phyloP scores from a whole-genome alignment of 495 filamentous ascomycete genomes.

The Talaromyces thailandensis region DNA sequence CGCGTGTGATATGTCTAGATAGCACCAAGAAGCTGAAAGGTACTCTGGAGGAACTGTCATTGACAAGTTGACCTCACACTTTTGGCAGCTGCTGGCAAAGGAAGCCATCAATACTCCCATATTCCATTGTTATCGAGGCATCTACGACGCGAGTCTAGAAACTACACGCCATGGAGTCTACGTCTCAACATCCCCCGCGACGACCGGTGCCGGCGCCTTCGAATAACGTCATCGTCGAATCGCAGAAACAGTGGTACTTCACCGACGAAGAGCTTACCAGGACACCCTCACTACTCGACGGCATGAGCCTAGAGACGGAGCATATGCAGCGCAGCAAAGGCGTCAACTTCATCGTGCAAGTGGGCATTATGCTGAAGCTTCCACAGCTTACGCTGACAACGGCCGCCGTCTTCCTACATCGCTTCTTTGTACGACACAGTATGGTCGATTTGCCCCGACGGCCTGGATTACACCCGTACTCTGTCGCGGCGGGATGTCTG shows the following conservation, averaged over 20 bases:
- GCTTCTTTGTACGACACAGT: constrained; percentile 84
- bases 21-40: not conserved
- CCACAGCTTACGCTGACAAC: constrained; percentile 87
- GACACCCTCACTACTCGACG: constrained; percentile 78
- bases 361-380: constrained; percentile 85
- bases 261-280: constrained; percentile 70
- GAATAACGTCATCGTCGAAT: constrained; percentile 40
- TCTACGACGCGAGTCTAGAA: not conserved
- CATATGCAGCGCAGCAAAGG: constrained; percentile 74
- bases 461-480: constrained; percentile 74
- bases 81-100: not conserved
- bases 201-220: constrained; percentile 40
- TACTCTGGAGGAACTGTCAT: not conserved
- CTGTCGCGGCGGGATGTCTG: constrained; percentile 79
- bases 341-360: constrained; percentile 91
- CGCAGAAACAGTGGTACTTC: constrained; percentile 80
- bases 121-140: not conserved
- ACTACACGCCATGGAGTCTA: constrained; percentile 22
- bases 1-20: not conserved
- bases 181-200: constrained; percentile 15
- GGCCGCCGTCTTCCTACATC: constrained; percentile 88
- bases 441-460: constrained; percentile 55
- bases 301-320: constrained; percentile 66
- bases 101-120: not conserved
- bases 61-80: not conserved